A percentile compares a stretch with the other conserved stretches of the same genome.
phyloP scores from a whole-genome alignment of 2,329 filamentous ascomycete species.

The Claviceps purpurea region DNA sequence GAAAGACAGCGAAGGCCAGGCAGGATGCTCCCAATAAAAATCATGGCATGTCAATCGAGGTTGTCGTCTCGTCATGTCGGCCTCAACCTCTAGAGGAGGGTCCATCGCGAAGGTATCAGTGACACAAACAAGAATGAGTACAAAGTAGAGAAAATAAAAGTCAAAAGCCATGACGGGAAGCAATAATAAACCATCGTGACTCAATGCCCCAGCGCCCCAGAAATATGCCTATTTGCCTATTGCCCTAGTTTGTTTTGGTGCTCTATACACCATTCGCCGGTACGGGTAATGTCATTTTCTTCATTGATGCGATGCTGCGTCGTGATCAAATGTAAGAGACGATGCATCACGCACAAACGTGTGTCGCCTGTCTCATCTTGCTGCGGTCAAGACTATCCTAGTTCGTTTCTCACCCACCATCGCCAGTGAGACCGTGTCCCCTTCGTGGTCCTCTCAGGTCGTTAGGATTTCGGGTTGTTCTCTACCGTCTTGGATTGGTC shows the following conservation, averaged over 20 bases:
- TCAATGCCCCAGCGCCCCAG: constrained; percentile 22
- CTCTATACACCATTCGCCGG: constrained; percentile 26
- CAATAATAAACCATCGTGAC: constrained; percentile 20
- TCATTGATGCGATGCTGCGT: constrained; percentile 21
- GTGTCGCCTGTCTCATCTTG: neutral
- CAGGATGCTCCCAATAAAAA: neutral
- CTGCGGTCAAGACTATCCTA: neutral
- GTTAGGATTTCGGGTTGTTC: neutral
- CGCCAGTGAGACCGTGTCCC: neutral
- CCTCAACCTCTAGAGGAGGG: constrained; percentile 4
- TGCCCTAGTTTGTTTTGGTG: constrained; percentile 8
- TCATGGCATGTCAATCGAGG: neutral
- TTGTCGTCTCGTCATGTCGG: constrained; percentile 4
- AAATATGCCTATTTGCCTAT: constrained; percentile 18
- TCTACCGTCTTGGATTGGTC: neutral
- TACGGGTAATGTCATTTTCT: constrained; percentile 20
- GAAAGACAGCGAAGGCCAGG: neutral
- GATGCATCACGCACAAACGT: too few relatives aligned
- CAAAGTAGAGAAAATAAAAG: neutral
- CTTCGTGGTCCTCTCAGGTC: neutral
- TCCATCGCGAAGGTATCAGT: constrained; percentile 11
- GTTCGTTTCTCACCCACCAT: neutral
- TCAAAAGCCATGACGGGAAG: constrained; percentile 3
- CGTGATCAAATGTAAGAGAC: constrained; percentile 14
- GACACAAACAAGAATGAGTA: neutral